A percentile compares a stretch with the other conserved stretches of the same genome.
These are phyloP conservation scores for Epichloe brachyelytri DNA, from an alignment of 2,329 filamentous ascomycete species.

Conservation along the genomic window DNA sequence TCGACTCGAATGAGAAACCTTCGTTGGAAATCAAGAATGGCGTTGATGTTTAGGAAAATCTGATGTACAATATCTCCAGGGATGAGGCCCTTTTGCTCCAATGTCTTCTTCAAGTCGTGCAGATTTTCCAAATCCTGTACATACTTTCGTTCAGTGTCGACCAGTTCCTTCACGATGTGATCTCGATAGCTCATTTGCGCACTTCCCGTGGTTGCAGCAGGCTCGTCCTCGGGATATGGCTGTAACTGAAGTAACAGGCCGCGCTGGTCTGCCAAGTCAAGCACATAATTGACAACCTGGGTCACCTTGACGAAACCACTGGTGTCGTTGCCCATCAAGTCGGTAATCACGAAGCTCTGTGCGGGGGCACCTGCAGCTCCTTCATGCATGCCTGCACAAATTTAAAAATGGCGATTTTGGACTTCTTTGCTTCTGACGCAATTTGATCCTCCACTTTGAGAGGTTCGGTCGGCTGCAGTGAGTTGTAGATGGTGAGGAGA, in stretches of 20 bases:
- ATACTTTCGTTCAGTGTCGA: constrained; percentile 94
- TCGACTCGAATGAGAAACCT: constrained; percentile 92
- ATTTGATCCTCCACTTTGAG: constrained; percentile 53
- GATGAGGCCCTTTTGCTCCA: constrained; percentile 79
- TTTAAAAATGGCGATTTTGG: constrained; percentile 81
- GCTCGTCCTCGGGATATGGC: constrained; percentile 42
- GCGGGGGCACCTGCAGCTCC: constrained; percentile 67
- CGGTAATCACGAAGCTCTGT: constrained; percentile 83
- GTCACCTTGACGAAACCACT: constrained; percentile 96
- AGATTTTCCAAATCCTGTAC: constrained; percentile 93
- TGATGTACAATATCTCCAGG: constrained; percentile 84
- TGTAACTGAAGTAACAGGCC: constrained; percentile 56
- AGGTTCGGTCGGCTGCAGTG: constrained; percentile 55
- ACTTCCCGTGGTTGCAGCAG: constrained; percentile 33
- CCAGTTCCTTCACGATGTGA: constrained; percentile 80
- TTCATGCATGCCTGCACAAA: constrained; percentile 83
- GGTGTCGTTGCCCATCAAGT: constrained; percentile 87
- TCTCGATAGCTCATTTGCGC: constrained; percentile 64
- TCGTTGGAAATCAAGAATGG: constrained; percentile 88
- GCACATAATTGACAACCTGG: constrained; percentile 80
- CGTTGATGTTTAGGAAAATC: constrained; percentile 94
- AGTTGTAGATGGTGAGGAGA: constrained; percentile 80
- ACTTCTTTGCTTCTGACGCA: constrained; percentile 56
- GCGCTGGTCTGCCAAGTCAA: constrained; percentile 71
- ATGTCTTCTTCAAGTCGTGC: constrained; percentile 77